phyloP scores from a whole-genome alignment of 2,329 filamentous ascomycete genomes.

The Aquanectria penicillioides region DNA sequence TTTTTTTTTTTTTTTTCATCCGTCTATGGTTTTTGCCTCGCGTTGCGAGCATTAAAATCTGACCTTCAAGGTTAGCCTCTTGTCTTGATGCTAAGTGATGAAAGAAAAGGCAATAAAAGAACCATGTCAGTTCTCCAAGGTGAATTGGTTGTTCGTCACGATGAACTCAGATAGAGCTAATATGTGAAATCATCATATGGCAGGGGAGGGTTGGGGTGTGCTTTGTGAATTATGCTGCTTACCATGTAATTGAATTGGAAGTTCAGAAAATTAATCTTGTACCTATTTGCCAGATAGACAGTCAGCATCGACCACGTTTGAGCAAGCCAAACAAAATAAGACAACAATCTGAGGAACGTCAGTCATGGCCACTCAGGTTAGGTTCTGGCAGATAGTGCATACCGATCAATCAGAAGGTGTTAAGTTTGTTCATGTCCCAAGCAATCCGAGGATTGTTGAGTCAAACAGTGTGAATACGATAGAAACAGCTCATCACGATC shows the following conservation, averaged over 20 bases:
- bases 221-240: too few species aligned
- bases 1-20: background rate
- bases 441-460: slow-evolving; percentile 50
- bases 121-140: slow-evolving; percentile 70
- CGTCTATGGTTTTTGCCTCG: background rate
- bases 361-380: background rate
- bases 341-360: slow-evolving; percentile 20
- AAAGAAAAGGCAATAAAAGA: slow-evolving; percentile 19
- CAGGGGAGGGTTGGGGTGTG: slow-evolving; percentile 27
- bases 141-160: slow-evolving; percentile 66
- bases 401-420: slow-evolving; percentile 65
- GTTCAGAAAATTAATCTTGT: background rate
- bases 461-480: slow-evolving; percentile 72
- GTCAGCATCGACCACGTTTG: slow-evolving; percentile 26
- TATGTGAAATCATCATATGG: slow-evolving; percentile 61
- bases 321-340: background rate
- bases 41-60: background rate
- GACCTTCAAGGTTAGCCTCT: slow-evolving; percentile 14
- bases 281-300: slow-evolving; percentile 24
- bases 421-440: slow-evolving; percentile 62
- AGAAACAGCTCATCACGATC: slow-evolving; percentile 59
- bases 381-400: slow-evolving; percentile 28
- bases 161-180: slow-evolving; percentile 64
- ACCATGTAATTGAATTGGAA: too few species aligned
- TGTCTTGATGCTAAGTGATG: background rate